A percentile compares a stretch with the other conserved stretches of the same genome.
Conservation (phyloP, 768 basidiomycete species). For the Mycena latifolia region DNA sequence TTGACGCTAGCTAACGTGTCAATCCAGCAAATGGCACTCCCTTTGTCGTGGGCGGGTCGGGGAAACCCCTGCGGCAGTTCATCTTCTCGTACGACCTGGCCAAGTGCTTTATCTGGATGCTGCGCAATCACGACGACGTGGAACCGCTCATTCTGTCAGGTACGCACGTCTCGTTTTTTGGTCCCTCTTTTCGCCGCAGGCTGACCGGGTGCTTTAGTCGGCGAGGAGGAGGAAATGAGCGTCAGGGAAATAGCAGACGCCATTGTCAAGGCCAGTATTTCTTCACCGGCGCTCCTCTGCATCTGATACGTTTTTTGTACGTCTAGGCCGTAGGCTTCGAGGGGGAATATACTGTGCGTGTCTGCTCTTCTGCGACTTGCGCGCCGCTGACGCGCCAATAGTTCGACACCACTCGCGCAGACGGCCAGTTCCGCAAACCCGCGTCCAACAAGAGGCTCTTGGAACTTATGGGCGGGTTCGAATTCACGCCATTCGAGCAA, state of each 20-base stretch:
- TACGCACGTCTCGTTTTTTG: slow-evolving; percentile 59
- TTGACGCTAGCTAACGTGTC: slow-evolving; percentile 13
- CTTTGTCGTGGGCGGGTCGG: slow-evolving; percentile 85
- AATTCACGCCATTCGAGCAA: slow-evolving; percentile 92
- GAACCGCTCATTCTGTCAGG: slow-evolving; percentile 95
- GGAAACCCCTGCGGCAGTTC: slow-evolving; percentile 95
- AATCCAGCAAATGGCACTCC: slow-evolving; percentile 87
- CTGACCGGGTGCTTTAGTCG: slow-evolving; percentile 71
- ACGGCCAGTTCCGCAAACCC: slow-evolving; percentile 97
- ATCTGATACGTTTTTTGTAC: too few relatives aligned
- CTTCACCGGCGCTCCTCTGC: too few relatives aligned
- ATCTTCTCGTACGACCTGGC: slow-evolving; percentile 98
- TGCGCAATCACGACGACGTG: slow-evolving; percentile 91
- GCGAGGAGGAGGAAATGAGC: slow-evolving; percentile 94
- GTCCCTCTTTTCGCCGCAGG: background rate
- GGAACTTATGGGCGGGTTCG: slow-evolving; percentile 80
- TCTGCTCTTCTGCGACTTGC: too few relatives aligned
- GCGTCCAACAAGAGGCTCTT: slow-evolving; percentile 93
- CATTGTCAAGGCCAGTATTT: slow-evolving; percentile 80
- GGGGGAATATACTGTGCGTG: slow-evolving; percentile 78
- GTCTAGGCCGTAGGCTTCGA: slow-evolving; percentile 82
- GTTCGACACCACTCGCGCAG: slow-evolving; percentile 88
- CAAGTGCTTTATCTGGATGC: slow-evolving; percentile 93
- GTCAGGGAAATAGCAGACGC: slow-evolving; percentile 92
- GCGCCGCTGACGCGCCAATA: too few relatives aligned